phyloP scores from a whole-genome alignment of 345 rosid species.

The Salix suchowensis region DNA sequence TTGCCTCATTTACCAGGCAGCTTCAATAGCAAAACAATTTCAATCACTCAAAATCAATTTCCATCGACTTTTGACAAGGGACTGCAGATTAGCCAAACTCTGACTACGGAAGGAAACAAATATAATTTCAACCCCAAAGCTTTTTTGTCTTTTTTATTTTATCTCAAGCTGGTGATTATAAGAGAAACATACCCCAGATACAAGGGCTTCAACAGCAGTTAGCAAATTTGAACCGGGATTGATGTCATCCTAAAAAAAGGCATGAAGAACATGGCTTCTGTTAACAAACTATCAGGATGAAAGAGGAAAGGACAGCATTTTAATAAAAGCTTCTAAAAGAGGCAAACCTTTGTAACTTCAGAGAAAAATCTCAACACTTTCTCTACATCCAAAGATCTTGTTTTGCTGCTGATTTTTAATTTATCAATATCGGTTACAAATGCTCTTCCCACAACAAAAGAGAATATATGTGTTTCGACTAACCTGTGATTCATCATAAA shows the following conservation, averaged over 20 bases:
- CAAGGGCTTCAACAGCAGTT: constrained; percentile 85
- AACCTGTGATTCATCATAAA: constrained; percentile 62
- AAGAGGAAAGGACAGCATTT: constrained; percentile 6
- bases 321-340: constrained; percentile 3
- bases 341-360: constrained; percentile 74
- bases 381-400: constrained; percentile 69
- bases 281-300: constrained; percentile 3
- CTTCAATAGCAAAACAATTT: not conserved
- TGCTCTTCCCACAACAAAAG: constrained; percentile 98
- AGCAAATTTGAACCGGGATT: constrained; percentile 90
- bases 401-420: constrained; percentile 92
- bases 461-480: constrained; percentile 98
- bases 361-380: constrained; percentile 70
- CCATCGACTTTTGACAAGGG: not conserved
- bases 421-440: constrained; percentile 97
- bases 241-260: constrained; percentile 68
- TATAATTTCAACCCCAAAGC: not conserved
- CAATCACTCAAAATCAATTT: not conserved
- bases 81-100: not conserved
- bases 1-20: not conserved
- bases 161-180: not conserved
- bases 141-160: not conserved
- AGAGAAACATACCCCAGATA: constrained; percentile 73
- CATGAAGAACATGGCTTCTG: constrained; percentile 20
- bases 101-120: not conserved